Evolutionary conservation across 495 filamentous ascomycete genomes (phyloP).

Genomic region (Thermochaetoides thermophila): DNA sequence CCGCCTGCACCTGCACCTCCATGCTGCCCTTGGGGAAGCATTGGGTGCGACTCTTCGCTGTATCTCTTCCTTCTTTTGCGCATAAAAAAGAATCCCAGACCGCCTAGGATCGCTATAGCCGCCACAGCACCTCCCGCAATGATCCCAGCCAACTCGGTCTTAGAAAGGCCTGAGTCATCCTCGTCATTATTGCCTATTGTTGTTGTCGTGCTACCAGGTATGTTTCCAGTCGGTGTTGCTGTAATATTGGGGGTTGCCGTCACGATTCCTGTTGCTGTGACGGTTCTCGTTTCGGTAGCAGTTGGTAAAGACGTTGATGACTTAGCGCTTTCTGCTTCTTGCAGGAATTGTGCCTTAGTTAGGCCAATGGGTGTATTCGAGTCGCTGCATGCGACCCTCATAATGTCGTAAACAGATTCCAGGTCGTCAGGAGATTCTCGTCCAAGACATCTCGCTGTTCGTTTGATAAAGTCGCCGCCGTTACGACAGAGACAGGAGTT

Average conservation of each 20-base stretch:
- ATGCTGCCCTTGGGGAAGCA: constrained; percentile 20
- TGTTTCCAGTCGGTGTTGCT: constrained; percentile 3
- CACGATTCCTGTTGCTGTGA: not conserved
- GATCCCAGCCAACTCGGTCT: too few relatives aligned
- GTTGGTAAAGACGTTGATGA: constrained; percentile 3
- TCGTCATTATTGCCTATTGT: too few relatives aligned
- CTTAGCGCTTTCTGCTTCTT: constrained; percentile 12
- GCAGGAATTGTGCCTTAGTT: constrained; percentile 18
- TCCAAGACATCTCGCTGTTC: constrained; percentile 27
- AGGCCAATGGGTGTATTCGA: constrained; percentile 19
- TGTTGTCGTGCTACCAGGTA: too few relatives aligned
- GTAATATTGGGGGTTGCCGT: constrained; percentile 1
- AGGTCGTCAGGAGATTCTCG: constrained; percentile 16
- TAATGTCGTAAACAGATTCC: constrained; percentile 20
- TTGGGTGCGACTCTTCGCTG: constrained; percentile 21
- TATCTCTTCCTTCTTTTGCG: constrained; percentile 9
- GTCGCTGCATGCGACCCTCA: constrained; percentile 16
- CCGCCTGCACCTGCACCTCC: too few relatives aligned
- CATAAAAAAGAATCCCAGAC: constrained; percentile 10
- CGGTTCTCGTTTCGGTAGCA: not conserved
- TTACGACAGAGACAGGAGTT: constrained; percentile 32
- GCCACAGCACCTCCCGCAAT: constrained; percentile 12
- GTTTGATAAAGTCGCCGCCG: constrained; percentile 28
- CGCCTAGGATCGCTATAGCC: constrained; percentile 11
- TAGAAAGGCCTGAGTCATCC: too few relatives aligned